Evolutionary conservation across 371 early-diverging fungal genomes (phyloP), one percentile per base, ranked within the genome.

Genomic region (Encephalitozoon romaleae): DNA sequence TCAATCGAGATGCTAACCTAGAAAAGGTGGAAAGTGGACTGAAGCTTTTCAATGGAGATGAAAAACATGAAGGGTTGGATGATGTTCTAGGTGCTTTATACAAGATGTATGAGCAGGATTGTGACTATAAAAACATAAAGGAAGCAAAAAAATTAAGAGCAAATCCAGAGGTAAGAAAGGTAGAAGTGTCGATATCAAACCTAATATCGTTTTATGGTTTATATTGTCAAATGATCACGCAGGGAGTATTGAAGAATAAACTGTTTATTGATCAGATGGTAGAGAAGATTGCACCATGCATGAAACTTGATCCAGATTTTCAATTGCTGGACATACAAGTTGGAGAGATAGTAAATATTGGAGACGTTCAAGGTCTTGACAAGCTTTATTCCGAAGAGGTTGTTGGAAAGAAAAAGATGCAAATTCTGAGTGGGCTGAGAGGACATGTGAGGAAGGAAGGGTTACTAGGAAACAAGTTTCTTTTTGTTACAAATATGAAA

Each of bases 401-500:
- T 5, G 67, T 78, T 51, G 54, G 70, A 28, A 74, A 49, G 6
- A 64, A 55, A 47, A 72, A 75, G 25, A 66, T 79, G 49, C 67
- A 74, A 9, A 75, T 86, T n/a, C 78, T 84, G 1, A 81, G 81
- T 69, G 86, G 86, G 23, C 49, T 86, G 43, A 78, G 67, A 59
- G 69, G 73, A 23, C 65, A 72, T n/a, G 63, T 82, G 55, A 51
- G 53, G 26, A 82, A 77, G 72, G 81, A 77, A 9, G 54, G 71
- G 11, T 49, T 86, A n/a, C 4, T 67, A 42, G 69, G 72, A 47
- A 75, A 77, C 15, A 79, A 78, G 54, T 82, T 73, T 53, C 52
- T 86, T 9, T 84, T 86, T 76, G 51, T 82, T 28, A 64, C 78
- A n/a, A 86, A 85, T 66, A 74, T 86, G 4, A 84, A 86, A 42